phyloP scores from a whole-genome alignment of 176 grass and related monocot species.

The Carex scoparia region DNA sequence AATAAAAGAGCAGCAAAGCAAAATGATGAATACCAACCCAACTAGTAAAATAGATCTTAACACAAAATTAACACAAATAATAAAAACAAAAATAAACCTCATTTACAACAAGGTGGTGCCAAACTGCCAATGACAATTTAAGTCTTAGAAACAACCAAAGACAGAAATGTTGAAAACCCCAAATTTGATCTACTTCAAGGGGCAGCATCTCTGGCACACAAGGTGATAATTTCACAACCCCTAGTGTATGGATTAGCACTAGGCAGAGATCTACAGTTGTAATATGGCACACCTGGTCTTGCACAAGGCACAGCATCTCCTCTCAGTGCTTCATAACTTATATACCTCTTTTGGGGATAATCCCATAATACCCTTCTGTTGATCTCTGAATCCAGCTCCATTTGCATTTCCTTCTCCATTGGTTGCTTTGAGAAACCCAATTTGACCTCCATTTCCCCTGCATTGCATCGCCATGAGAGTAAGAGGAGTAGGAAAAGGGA shows the following conservation, averaged over 20 bases:
- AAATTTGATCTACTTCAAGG: constrained; percentile 20
- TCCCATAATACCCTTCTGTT: constrained; percentile 46
- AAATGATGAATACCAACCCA: constrained; percentile 19
- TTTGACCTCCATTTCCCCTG: constrained; percentile 21
- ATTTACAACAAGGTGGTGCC: constrained; percentile 10
- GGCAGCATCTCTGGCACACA: constrained; percentile 55
- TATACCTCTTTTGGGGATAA: constrained; percentile 47
- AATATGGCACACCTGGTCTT: constrained; percentile 76
- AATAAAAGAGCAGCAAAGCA: background rate
- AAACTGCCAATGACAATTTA: background rate
- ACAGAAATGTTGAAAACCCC: background rate
- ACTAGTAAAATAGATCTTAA: constrained; percentile 8
- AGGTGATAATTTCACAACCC: constrained; percentile 80
- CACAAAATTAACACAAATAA: background rate
- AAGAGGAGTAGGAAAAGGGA: constrained; percentile 14
- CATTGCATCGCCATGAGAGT: constrained; percentile 23
- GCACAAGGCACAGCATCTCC: constrained; percentile 75
- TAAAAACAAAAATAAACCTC: constrained; percentile 3
- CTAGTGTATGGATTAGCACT: constrained; percentile 67
- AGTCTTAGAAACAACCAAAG: background rate
- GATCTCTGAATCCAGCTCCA: constrained; percentile 54
- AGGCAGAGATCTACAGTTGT: constrained; percentile 88
- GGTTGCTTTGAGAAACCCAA: constrained; percentile 18
- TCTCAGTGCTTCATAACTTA: constrained; percentile 85
- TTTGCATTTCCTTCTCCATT: constrained; percentile 27